Conservation (phyloP, 805 yeast species). For the Myxozyma monticola region DNA sequence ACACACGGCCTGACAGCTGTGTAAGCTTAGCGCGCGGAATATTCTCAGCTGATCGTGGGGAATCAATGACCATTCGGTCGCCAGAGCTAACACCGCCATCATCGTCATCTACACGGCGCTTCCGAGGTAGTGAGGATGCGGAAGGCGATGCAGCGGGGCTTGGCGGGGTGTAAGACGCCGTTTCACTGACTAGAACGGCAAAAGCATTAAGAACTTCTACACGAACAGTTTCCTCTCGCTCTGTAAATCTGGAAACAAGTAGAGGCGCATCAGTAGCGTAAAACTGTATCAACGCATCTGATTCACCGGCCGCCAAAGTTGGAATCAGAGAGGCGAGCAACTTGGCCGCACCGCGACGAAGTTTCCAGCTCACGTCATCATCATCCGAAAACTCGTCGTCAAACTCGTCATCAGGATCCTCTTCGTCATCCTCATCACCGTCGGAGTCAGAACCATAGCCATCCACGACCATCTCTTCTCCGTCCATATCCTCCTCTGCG, state of each 20-base stretch:
- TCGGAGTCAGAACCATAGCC: slow-evolving; percentile 42
- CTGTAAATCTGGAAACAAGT: slow-evolving; percentile 45
- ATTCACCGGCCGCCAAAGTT: slow-evolving; percentile 38
- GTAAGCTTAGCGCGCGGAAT: slow-evolving; percentile 18
- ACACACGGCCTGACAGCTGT: slow-evolving; percentile 18
- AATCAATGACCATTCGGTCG: slow-evolving; percentile 2
- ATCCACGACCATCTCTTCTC: slow-evolving; percentile 27
- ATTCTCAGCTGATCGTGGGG: background rate
- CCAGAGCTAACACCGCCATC: background rate
- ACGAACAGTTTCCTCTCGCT: slow-evolving; percentile 49
- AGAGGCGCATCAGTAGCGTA: slow-evolving; percentile 41
- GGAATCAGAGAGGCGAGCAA: slow-evolving; percentile 45
- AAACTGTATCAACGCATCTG: slow-evolving; percentile 36
- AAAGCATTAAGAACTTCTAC: slow-evolving; percentile 51
- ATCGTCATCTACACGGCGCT: slow-evolving; percentile 24
- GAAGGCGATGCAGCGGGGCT: slow-evolving; percentile 30
- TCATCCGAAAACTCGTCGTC: slow-evolving; percentile 43
- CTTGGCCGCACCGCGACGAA: slow-evolving; percentile 54
- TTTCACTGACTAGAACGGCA: slow-evolving; percentile 41
- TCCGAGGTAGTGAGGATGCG: slow-evolving; percentile 12
- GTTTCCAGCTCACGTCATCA: slow-evolving; percentile 62
- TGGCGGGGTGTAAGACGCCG: background rate
- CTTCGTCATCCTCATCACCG: slow-evolving; percentile 45
- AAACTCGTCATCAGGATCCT: slow-evolving; percentile 37
- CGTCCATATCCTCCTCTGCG: slow-evolving; percentile 25